phyloP scores from a whole-genome alignment of 768 basidiomycete genomes.

The Nevesoporus exiguus region DNA sequence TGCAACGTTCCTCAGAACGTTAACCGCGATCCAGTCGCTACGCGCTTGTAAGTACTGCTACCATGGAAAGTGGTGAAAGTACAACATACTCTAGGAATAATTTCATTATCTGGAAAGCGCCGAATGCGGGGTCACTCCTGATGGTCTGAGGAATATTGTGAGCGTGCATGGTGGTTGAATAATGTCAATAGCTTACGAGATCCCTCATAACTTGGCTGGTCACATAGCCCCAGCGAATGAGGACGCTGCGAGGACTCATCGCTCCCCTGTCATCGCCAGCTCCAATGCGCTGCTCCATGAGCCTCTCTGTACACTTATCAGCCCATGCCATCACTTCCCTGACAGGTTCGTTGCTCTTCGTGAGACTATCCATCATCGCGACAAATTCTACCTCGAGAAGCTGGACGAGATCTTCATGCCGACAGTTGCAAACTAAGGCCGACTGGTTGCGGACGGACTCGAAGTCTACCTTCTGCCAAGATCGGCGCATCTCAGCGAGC shows the following conservation, averaged over 20 bases:
- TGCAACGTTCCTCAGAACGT: conserved; percentile 82
- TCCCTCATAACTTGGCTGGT: conserved; percentile 92
- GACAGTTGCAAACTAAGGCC: conserved; percentile 90
- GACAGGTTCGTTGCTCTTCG: conserved; percentile 75
- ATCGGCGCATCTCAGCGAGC: conserved; percentile 78
- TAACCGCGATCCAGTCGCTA: conserved; percentile 91
- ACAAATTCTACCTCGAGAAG: conserved; percentile 84
- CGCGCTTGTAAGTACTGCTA: conserved; percentile 16
- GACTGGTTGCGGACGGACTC: conserved; percentile 90
- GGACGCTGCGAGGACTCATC: conserved; percentile 82
- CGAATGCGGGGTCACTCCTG: conserved; percentile 88
- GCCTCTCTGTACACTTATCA: conserved; percentile 81
- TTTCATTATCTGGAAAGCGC: conserved; percentile 89
- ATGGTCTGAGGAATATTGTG: conserved; percentile 59
- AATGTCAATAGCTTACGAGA: conserved; percentile 49
- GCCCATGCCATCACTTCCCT: conserved; percentile 89
- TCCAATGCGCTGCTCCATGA: conserved; percentile 68
- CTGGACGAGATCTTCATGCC: conserved; percentile 84
- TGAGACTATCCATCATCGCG: conserved; percentile 63
- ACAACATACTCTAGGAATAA: conserved; percentile 79
- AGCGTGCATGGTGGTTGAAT: background rate
- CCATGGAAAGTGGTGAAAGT: background rate
- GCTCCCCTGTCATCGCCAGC: conserved; percentile 69
- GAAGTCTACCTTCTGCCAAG: conserved; percentile 87
- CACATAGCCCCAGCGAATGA: conserved; percentile 91